These are phyloP conservation scores for Ganoderma leucocontextum DNA, from an alignment of 1,284 basidiomycete species.

Conservation along the genomic window DNA sequence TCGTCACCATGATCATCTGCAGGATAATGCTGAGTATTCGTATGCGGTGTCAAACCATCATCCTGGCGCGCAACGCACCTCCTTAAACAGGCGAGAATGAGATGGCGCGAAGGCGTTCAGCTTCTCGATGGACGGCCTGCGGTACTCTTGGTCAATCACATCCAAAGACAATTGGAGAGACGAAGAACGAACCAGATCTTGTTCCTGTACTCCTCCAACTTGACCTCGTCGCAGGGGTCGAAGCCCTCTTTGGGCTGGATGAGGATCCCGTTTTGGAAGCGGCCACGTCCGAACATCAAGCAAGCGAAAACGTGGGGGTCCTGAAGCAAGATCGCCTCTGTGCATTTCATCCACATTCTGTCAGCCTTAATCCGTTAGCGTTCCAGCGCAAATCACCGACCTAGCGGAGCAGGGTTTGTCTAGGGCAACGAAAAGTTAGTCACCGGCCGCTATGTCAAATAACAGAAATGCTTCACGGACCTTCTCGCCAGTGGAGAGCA, in stretches of 20 bases:
- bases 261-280: constrained; percentile 47
- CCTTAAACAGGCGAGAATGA: constrained; percentile 50
- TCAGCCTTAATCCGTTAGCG: not conserved
- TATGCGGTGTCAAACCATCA: not conserved
- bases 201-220: constrained; percentile 39
- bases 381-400: constrained; percentile 20
- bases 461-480: not conserved
- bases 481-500: constrained; percentile 61
- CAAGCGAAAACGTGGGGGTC: constrained; percentile 39
- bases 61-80: constrained; percentile 24
- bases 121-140: constrained; percentile 47
- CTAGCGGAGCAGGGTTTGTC: constrained; percentile 45
- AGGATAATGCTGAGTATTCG: not conserved
- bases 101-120: constrained; percentile 49
- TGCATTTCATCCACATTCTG: not conserved
- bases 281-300: constrained; percentile 50
- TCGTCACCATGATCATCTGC: constrained; percentile 45
- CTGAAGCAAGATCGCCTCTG: constrained; percentile 41
- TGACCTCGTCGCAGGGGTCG: constrained; percentile 36
- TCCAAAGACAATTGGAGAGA: not conserved
- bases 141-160: not conserved
- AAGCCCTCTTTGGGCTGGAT: constrained; percentile 39
- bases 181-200: constrained; percentile 41
- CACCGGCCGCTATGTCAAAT: too few species aligned
- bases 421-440: not conserved